A percentile compares a stretch with the other conserved stretches of the same genome.
phyloP scores from a whole-genome alignment of 768 basidiomycete genomes.

The Auriculariales sp. region DNA sequence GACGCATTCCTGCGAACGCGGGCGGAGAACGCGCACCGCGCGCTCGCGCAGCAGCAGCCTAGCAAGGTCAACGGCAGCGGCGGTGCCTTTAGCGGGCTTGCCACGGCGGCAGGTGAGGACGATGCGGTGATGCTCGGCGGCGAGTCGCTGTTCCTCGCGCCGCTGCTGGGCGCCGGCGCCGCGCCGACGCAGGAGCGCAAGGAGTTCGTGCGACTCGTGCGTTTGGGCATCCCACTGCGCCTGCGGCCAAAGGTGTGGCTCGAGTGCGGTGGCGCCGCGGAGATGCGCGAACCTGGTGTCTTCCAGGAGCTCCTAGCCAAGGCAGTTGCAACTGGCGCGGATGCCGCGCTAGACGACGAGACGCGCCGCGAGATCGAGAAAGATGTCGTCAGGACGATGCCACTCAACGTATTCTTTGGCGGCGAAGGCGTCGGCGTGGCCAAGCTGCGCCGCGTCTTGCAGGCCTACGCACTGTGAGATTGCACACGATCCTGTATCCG shows the following conservation, averaged over 20 bases:
- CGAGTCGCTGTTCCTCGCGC: constrained; percentile 77
- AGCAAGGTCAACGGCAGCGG: constrained; percentile 16
- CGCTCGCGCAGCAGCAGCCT: constrained; percentile 14
- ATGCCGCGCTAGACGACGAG: constrained; percentile 17
- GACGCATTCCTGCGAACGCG: constrained; percentile 71
- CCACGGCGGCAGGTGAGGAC: constrained; percentile 46
- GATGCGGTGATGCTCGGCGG: constrained; percentile 4
- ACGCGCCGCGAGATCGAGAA: constrained; percentile 78
- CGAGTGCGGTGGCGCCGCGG: constrained; percentile 87
- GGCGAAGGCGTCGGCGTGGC: constrained; percentile 90
- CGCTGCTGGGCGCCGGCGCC: constrained; percentile 45
- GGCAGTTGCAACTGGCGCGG: constrained; percentile 28
- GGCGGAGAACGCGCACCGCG: constrained; percentile 22
- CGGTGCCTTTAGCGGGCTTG: constrained; percentile 52
- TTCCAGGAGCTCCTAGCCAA: constrained; percentile 72
- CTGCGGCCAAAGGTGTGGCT: constrained; percentile 84
- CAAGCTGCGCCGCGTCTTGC: constrained; percentile 79
- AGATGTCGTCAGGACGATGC: constrained; percentile 85
- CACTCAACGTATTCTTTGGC: constrained; percentile 90
- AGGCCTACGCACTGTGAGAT: constrained; percentile 80
- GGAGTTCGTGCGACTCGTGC: constrained; percentile 68
- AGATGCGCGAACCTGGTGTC: constrained; percentile 81
- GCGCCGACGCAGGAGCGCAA: constrained; percentile 55
- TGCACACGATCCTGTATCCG: neutral
- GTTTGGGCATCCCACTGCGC: constrained; percentile 74